These are phyloP conservation scores for Aspergillus awamori DNA, from an alignment of 2,329 filamentous ascomycete species.

Conservation along the genomic window DNA sequence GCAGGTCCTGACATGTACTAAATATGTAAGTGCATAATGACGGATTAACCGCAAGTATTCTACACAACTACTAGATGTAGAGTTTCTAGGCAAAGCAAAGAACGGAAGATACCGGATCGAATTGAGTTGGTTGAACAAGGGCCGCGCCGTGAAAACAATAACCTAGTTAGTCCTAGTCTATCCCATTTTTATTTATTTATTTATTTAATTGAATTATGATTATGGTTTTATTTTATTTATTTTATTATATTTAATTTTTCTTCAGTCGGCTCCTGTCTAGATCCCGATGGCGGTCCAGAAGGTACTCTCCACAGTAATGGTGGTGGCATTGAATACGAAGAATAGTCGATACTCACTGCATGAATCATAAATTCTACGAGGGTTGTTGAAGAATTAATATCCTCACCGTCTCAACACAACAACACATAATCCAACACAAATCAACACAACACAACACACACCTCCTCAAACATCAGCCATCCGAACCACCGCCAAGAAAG, in stretches of 20 bases:
- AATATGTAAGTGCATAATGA: neutral
- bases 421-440: neutral
- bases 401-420: neutral
- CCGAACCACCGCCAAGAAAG: neutral
- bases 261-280: no score
- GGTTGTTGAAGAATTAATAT: neutral
- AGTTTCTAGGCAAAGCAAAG: no score
- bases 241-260: no score
- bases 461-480: neutral
- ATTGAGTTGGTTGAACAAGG: neutral
- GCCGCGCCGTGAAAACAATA: no score
- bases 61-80: no score
- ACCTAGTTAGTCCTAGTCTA: no score
- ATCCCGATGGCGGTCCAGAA: no score
- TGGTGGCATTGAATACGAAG: neutral
- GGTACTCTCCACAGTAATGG: no score
- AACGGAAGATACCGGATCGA: neutral
- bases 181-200: no score
- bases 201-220: no score
- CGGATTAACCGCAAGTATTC: neutral
- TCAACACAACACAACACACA: no score
- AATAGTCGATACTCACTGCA: neutral
- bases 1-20: neutral
- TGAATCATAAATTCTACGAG: neutral
- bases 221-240: no score